Base-by-base conservation (phyloP, 257 asterid species). In the Capsicum pubescens region DNA sequence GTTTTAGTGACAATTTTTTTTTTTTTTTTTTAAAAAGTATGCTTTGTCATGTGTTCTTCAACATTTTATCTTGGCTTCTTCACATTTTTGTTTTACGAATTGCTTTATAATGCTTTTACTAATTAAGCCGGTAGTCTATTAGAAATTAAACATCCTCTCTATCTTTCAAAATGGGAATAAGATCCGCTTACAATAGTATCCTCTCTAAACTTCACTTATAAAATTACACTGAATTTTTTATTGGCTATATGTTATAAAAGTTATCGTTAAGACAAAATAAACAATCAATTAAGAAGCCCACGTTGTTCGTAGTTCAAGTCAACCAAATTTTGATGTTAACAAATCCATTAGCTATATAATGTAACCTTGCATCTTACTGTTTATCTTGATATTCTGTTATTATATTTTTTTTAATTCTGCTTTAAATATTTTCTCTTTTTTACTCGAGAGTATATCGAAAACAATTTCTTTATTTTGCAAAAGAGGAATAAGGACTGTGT, bases 261-360 rank as follows among this genome's bases (percentile, higher is more conserved):
- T 15, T 14, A 15, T 68, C 8, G 52, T 68, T 68, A 36, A 68
- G 50, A 36, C 26, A 36, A 68, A 63, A 66, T 66, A 66, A 66
- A 66, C 11, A 13, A 35, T 67, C 21, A 67, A 32, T 32, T 12
- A 32, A 68, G 52, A 68, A 15, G 13, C 21, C 76, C 76, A 68
- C 52, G 21, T 68, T 36, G 76, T 67, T 67, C 76, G 76, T 67
- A 67, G 74, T 67, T 67, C 19, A 66, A 26, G 44, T 13, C 48
- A 12, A 6, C 10, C 46, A 66, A 14, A 67, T 13, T 2, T 35
- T 67, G 50, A 67, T 35, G 71, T 14, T 67, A 35, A 4, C 7
- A 3, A 64, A 67, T 36, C 5, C 72, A 66, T 6, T 66, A 32
- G 72, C 48, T 17, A 17, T 17, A 59, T 60, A 12, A 60, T 60